A percentile compares a stretch with the other conserved stretches of the same genome.
Conservation (phyloP, 768 basidiomycete species). For the Epithele typhae region DNA sequence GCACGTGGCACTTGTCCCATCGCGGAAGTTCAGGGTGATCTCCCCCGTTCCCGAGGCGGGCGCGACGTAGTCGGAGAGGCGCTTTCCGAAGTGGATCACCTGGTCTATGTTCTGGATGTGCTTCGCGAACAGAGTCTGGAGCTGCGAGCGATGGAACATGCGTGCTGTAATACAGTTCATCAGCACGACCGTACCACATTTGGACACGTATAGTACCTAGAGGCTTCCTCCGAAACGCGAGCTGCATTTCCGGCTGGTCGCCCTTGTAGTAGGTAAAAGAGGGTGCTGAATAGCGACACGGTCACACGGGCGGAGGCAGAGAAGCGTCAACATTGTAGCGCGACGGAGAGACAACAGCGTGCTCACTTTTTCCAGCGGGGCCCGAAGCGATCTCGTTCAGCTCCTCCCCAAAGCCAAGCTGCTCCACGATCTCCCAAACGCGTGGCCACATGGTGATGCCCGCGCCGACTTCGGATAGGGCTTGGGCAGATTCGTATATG, state of each 20-base stretch:
- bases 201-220: neutral
- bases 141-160: slow-evolving; percentile 34
- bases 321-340: neutral
- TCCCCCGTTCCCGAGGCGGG: neutral
- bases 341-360: neutral
- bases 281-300: neutral
- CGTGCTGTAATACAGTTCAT: neutral
- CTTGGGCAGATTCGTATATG: slow-evolving; percentile 39
- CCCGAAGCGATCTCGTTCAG: slow-evolving; percentile 19
- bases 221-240: neutral
- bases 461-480: slow-evolving; percentile 41
- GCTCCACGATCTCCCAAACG: slow-evolving; percentile 36
- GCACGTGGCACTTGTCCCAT: slow-evolving; percentile 32
- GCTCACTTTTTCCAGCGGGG: neutral
- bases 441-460: slow-evolving; percentile 45
- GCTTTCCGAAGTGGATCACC: slow-evolving; percentile 27
- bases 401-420: slow-evolving; percentile 36
- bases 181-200: neutral
- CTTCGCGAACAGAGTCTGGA: slow-evolving; percentile 29
- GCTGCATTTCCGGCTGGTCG: neutral
- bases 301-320: neutral
- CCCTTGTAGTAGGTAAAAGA: neutral
- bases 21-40: slow-evolving; percentile 31
- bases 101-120: slow-evolving; percentile 17
- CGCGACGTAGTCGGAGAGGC: slow-evolving; percentile 10